phyloP scores from a whole-genome alignment of 768 basidiomycete species.

The Crassisporium funariophilum region DNA sequence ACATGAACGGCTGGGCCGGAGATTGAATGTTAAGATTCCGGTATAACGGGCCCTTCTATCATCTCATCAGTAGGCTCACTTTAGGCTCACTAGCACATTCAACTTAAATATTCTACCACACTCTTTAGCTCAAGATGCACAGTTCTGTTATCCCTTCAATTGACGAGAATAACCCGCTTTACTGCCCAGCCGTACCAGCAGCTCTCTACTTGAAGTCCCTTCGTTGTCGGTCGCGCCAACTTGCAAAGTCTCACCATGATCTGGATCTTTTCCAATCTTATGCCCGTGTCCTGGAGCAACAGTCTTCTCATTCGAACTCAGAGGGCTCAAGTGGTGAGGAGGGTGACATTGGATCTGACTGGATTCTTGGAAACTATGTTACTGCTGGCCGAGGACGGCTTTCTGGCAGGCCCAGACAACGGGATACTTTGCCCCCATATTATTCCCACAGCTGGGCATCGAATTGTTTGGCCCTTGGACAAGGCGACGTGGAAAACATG shows the following conservation, averaged over 20 bases:
- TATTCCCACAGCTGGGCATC: conserved; percentile 7
- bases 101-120: too few species aligned
- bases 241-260: conserved; percentile 15
- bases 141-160: conserved; percentile 32
- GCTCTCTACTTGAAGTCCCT: conserved; percentile 47
- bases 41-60: too few species aligned
- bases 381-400: conserved; percentile 11
- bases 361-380: conserved; percentile 14
- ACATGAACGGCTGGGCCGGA: neutral
- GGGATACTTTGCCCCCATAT: conserved; percentile 17
- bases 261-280: conserved; percentile 31
- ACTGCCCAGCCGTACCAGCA: conserved; percentile 55
- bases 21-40: too few species aligned
- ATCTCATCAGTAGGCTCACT: too few species aligned
- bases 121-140: too few species aligned
- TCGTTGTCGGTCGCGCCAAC: conserved; percentile 30
- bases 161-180: conserved; percentile 59
- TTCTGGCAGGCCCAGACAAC: conserved; percentile 5
- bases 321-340: conserved; percentile 19
- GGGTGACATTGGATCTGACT: conserved; percentile 9
- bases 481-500: neutral
- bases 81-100: too few species aligned
- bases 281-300: conserved; percentile 33
- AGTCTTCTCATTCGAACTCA: conserved; percentile 21
- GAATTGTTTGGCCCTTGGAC: neutral